Evolutionary conservation across 371 early-diverging fungal genomes (phyloP).

Genomic region (Parasitella parasitica): DNA sequence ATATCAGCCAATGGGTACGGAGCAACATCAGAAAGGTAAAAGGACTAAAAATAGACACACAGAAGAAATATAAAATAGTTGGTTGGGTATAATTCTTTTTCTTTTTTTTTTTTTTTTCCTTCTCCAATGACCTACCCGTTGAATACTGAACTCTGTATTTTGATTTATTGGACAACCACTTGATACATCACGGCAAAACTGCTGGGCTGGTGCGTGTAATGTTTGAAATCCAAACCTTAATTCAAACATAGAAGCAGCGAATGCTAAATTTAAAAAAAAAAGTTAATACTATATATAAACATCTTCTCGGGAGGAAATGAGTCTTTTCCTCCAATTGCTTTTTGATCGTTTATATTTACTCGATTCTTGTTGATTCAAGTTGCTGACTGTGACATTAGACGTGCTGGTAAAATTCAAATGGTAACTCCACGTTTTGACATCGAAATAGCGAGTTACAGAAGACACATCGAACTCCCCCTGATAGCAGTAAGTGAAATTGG

Average conservation of each 20-base stretch:
- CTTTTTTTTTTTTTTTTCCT: neutral
- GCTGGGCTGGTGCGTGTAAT: constrained; percentile 7
- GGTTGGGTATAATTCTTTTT: neutral
- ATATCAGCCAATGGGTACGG: constrained; percentile 41
- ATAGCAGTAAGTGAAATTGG: constrained; percentile 23
- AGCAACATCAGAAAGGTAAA: constrained; percentile 18
- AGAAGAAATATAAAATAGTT: neutral
- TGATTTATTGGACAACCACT: constrained; percentile 11
- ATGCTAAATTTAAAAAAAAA: constrained; percentile 7
- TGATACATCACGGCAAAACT: constrained; percentile 12
- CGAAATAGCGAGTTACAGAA: constrained; percentile 18
- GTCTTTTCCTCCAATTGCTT: neutral
- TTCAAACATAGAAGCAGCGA: constrained; percentile 19
- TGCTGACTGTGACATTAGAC: constrained; percentile 16
- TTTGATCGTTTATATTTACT: constrained; percentile 1
- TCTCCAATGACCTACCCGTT: constrained; percentile 13
- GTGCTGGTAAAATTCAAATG: constrained; percentile 10
- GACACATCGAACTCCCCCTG: constrained; percentile 13
- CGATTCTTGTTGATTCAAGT: constrained; percentile 18
- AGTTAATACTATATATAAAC: neutral
- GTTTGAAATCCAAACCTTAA: constrained; percentile 27
- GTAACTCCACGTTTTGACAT: constrained; percentile 9
- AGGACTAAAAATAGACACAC: constrained; percentile 14
- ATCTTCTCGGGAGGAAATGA: neutral
- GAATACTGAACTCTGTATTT: constrained; percentile 1